These are phyloP conservation scores for Tillandsia fasciculata DNA, from an alignment of 176 grass and related monocot genomes.

Conservation along the genomic window DNA sequence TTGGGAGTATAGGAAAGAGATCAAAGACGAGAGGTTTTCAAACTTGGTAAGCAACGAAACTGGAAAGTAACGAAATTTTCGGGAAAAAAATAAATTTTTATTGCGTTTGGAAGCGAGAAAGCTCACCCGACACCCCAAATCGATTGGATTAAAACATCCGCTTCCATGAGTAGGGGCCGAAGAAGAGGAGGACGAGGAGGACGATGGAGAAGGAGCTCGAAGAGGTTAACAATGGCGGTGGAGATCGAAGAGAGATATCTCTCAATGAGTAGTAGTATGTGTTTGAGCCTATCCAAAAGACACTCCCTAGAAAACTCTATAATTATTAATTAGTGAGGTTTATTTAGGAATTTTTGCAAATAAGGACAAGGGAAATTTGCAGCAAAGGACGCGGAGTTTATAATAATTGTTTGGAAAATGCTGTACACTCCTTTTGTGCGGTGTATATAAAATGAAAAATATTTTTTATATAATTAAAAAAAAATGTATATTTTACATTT, in stretches of 20 bases:
- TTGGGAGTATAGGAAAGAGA: conserved; percentile 9
- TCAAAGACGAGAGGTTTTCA: neutral
- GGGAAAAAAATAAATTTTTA: conserved; percentile 11
- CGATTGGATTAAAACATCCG: conserved; percentile 41
- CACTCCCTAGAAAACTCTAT: too few species aligned
- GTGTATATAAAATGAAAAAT: too few species aligned
- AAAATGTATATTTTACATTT: too few species aligned
- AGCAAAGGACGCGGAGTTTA: too few species aligned
- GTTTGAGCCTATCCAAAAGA: too few species aligned
- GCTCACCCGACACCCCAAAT: neutral
- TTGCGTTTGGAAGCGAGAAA: neutral
- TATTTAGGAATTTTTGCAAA: too few species aligned
- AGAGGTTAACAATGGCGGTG: neutral
- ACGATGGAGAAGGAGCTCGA: neutral
- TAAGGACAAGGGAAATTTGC: too few species aligned
- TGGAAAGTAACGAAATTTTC: neutral
- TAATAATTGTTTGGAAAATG: too few species aligned
- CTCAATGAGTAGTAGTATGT: neutral
- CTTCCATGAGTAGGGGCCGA: conserved; percentile 32
- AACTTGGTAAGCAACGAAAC: neutral
- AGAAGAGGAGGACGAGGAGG: neutral
- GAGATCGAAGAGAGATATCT: neutral
- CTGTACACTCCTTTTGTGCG: too few species aligned
- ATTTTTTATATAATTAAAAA: too few species aligned
- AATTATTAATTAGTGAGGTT: too few species aligned